phyloP scores from a whole-genome alignment of 2,329 filamentous ascomycete species.

The Aureobasidium sp. region DNA sequence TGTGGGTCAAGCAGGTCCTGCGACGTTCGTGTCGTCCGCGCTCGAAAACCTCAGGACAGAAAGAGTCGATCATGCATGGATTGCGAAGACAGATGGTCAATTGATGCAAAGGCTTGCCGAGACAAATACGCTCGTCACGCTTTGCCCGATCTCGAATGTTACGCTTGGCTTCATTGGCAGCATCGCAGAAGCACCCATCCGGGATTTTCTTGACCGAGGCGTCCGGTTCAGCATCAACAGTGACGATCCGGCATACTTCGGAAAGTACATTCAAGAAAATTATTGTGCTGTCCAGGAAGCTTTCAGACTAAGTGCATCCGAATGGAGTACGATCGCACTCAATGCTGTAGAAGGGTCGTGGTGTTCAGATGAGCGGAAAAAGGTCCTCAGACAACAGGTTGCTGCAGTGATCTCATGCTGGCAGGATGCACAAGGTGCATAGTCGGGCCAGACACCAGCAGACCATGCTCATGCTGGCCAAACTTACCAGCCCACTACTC shows the following conservation, averaged over 20 bases:
- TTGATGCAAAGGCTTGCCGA: conserved; percentile 7
- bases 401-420: neutral
- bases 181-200: neutral
- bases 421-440: neutral
- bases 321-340: neutral
- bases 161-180: conserved; percentile 2
- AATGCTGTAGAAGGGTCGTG: conserved; percentile 9
- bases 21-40: neutral
- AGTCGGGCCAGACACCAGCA: neutral
- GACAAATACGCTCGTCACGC: conserved; percentile 7
- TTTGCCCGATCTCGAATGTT: conserved; percentile 13
- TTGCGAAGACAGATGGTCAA: neutral
- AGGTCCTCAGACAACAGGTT: neutral
- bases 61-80: conserved; percentile 12
- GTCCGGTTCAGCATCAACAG: conserved; percentile 9
- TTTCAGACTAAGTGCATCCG: neutral
- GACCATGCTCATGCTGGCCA: neutral
- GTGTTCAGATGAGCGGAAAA: conserved; percentile 7
- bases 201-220: neutral
- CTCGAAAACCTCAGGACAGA: neutral
- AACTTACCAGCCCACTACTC: neutral
- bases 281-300: conserved; percentile 4
- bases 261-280: conserved; percentile 10
- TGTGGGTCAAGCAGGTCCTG: conserved; percentile 7
- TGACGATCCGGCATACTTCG: conserved; percentile 14